A percentile compares a stretch with the other conserved stretches of the same genome.
phyloP scores from a whole-genome alignment of 2,329 filamentous ascomycete species.

The Calonectria hawksworthii region DNA sequence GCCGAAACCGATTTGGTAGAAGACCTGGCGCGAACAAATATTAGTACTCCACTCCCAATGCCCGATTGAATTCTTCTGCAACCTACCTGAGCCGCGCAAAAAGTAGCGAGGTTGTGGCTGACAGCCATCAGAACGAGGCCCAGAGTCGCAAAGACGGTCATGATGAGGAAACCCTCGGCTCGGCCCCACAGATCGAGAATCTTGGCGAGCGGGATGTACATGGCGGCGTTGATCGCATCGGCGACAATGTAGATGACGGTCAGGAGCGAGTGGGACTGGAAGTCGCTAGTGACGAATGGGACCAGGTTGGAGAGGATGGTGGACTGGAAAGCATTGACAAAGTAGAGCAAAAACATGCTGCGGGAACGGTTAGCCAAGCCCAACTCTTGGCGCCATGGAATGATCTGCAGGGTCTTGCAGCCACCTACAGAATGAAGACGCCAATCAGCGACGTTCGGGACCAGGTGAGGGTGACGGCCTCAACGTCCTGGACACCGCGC shows the following conservation, averaged over 20 bases:
- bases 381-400: neutral
- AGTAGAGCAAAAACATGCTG: constrained; percentile 61
- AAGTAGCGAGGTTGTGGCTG: constrained; percentile 55
- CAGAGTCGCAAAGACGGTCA: constrained; percentile 61
- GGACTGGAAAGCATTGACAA: constrained; percentile 63
- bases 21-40: constrained; percentile 56
- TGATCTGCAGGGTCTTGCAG: neutral
- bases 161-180: constrained; percentile 69
- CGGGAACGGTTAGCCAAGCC: neutral
- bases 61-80: no score
- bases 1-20: constrained; percentile 72
- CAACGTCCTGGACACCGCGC: constrained; percentile 52
- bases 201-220: constrained; percentile 73
- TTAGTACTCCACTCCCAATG: neutral
- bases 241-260: constrained; percentile 67
- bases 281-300: constrained; percentile 64
- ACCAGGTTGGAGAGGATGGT: constrained; percentile 57
- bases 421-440: constrained; percentile 49
- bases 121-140: constrained; percentile 73
- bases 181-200: constrained; percentile 74
- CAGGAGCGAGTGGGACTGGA: constrained; percentile 65
- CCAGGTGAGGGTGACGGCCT: constrained; percentile 55
- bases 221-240: constrained; percentile 66
- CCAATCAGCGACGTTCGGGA: constrained; percentile 49
- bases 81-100: constrained; percentile 66